Evolutionary conservation across 2,329 filamentous ascomycete genomes (phyloP).

Genomic region (Thielaviopsis punctulata): DNA sequence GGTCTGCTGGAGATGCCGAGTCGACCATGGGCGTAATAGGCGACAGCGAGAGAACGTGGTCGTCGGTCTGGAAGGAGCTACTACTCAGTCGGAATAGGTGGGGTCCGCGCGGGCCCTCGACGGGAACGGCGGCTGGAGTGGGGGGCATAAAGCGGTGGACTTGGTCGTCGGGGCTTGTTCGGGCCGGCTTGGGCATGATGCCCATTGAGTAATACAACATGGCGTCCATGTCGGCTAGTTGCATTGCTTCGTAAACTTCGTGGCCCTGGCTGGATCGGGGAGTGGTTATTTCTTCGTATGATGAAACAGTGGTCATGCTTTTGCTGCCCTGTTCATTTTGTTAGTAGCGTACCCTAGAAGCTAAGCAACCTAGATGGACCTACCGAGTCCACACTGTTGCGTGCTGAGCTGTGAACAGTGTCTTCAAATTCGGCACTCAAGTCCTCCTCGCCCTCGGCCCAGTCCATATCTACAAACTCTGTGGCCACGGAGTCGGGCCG

Average conservation of each 20-base stretch:
- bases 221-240: constrained; percentile 16
- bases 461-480: constrained; percentile 64
- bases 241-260: constrained; percentile 4
- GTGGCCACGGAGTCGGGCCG: constrained; percentile 56
- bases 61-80: constrained; percentile 32
- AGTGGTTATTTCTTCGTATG: constrained; percentile 68
- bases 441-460: constrained; percentile 32
- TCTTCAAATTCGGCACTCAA: constrained; percentile 36
- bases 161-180: neutral
- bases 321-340: constrained; percentile 38
- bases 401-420: constrained; percentile 40
- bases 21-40: constrained; percentile 51
- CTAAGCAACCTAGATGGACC: constrained; percentile 18
- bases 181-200: neutral
- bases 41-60: constrained; percentile 48
- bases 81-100: constrained; percentile 67
- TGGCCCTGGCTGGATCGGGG: constrained; percentile 49
- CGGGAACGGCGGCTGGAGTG: constrained; percentile 28
- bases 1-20: neutral
- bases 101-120: constrained; percentile 68
- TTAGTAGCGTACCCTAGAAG: neutral
- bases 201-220: constrained; percentile 31
- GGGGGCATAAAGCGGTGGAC: constrained; percentile 13
- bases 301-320: constrained; percentile 75
- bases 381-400: constrained; percentile 56